phyloP scores from a whole-genome alignment of 495 filamentous ascomycete genomes.

The Bacidia gigantensis region DNA sequence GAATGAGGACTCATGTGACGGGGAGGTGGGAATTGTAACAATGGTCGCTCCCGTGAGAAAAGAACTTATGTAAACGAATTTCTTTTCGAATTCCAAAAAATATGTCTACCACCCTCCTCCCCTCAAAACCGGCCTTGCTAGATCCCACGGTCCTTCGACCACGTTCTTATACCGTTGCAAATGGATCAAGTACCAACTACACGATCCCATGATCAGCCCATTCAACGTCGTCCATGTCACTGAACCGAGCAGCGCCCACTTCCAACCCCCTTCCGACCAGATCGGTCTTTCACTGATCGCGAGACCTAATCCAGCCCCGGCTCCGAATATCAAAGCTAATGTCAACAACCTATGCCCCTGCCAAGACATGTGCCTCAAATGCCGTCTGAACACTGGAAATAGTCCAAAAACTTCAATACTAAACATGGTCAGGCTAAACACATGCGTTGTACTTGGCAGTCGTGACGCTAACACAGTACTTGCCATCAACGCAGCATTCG shows the following conservation, averaged over 20 bases:
- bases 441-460: constrained; percentile 76
- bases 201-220: constrained; percentile 73
- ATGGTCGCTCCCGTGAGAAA: too few species aligned
- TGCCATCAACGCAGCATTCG: constrained; percentile 90
- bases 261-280: constrained; percentile 49
- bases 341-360: constrained; percentile 69
- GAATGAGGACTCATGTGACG: too few species aligned
- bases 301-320: constrained; percentile 65
- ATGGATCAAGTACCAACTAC: constrained; percentile 95
- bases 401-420: constrained; percentile 94
- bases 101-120: constrained; percentile 17
- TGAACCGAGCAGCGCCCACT: constrained; percentile 53
- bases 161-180: constrained; percentile 99
- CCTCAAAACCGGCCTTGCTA: constrained; percentile 68
- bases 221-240: constrained; percentile 58
- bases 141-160: constrained; percentile 96
- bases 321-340: constrained; percentile 60
- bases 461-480: constrained; percentile 83
- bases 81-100: neutral
- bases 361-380: constrained; percentile 73
- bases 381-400: constrained; percentile 86
- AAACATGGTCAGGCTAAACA: constrained; percentile 91
- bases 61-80: too few species aligned
- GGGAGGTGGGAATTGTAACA: too few species aligned
- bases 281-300: constrained; percentile 38